Percentiles rank a stretch among this genome's conserved stretches.
Conservation (phyloP, 108 stramenopile genomes). For the Skeletonema marinoi region DNA sequence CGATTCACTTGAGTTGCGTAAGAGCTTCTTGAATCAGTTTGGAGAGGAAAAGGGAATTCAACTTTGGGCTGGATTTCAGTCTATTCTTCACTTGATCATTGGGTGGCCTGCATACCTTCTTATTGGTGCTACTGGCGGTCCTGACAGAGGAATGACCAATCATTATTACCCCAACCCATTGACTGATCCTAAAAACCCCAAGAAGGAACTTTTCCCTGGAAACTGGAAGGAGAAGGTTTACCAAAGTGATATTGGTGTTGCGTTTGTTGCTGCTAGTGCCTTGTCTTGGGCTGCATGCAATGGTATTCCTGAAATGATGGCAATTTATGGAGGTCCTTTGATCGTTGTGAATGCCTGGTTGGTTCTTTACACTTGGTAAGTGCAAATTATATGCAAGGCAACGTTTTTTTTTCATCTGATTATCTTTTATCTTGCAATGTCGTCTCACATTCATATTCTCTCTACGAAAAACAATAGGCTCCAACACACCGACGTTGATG, state of each 20-base stretch:
- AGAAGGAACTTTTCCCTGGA: slow-evolving; percentile 87
- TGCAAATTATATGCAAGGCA: neutral
- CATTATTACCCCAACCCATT: slow-evolving; percentile 73
- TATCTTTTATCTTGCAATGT: neutral
- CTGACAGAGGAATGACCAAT: slow-evolving; percentile 75
- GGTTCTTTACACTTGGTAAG: slow-evolving; percentile 96
- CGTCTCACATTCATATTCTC: neutral
- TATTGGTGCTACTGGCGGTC: slow-evolving; percentile 85
- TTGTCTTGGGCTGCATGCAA: slow-evolving; percentile 67
- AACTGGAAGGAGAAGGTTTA: slow-evolving; percentile 92
- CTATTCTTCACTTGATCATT: slow-evolving; percentile 75
- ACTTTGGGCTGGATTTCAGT: slow-evolving; percentile 71
- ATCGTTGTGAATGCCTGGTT: slow-evolving; percentile 95
- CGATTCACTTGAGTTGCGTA: slow-evolving; percentile 51
- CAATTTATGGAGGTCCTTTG: slow-evolving; percentile 91
- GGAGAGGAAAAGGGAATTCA: slow-evolving; percentile 65
- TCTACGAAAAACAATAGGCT: slow-evolving; percentile 45
- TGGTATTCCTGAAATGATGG: slow-evolving; percentile 82
- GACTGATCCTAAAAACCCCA: slow-evolving; percentile 70
- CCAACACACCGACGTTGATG: slow-evolving; percentile 97
- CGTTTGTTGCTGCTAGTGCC: slow-evolving; percentile 68
- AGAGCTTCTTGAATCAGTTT: slow-evolving; percentile 49
- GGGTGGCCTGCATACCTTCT: slow-evolving; percentile 89
- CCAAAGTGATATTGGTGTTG: slow-evolving; percentile 88
- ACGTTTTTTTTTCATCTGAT: neutral